Conservation (phyloP, 2,329 filamentous ascomycete genomes). For the Phaeosphaeriaceae sp. region DNA sequence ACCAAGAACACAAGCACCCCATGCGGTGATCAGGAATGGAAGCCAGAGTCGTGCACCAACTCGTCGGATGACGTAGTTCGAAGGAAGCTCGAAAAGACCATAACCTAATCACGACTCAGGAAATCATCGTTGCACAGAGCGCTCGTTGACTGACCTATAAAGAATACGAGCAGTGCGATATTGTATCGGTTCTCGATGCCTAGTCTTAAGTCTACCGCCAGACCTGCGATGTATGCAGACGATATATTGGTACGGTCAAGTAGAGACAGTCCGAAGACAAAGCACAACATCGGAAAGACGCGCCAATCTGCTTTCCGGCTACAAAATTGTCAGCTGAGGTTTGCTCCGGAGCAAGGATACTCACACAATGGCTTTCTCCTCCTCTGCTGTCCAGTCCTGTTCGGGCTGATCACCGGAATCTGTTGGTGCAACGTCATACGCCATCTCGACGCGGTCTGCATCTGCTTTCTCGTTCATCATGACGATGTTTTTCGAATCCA, state of each 20-base stretch:
- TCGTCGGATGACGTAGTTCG: conserved; percentile 39
- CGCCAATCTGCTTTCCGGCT: conserved; percentile 40
- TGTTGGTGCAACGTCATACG: conserved; percentile 5
- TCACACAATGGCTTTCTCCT: conserved; percentile 37
- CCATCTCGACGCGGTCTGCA: conserved; percentile 19
- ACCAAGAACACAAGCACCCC: conserved; percentile 32
- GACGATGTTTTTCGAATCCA: background rate
- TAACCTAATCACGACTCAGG: conserved; percentile 20
- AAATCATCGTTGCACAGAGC: background rate
- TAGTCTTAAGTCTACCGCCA: conserved; percentile 19
- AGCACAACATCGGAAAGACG: conserved; percentile 44
- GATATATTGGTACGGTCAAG: conserved; percentile 33
- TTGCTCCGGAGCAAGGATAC: background rate
- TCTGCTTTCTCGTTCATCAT: conserved; percentile 15
- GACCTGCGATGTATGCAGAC: conserved; percentile 30
- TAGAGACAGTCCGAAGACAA: conserved; percentile 39
- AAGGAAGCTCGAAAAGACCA: conserved; percentile 41
- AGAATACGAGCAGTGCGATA: conserved; percentile 42
- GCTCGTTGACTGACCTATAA: conserved; percentile 22
- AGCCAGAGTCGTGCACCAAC: conserved; percentile 42
- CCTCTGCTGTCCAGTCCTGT: conserved; percentile 39
- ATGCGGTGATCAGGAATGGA: conserved; percentile 33
- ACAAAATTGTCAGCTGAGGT: background rate
- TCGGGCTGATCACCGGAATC: conserved; percentile 11
- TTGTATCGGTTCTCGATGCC: conserved; percentile 32